phyloP scores from a whole-genome alignment of 345 rosid genomes.

The Populus euphratica region DNA sequence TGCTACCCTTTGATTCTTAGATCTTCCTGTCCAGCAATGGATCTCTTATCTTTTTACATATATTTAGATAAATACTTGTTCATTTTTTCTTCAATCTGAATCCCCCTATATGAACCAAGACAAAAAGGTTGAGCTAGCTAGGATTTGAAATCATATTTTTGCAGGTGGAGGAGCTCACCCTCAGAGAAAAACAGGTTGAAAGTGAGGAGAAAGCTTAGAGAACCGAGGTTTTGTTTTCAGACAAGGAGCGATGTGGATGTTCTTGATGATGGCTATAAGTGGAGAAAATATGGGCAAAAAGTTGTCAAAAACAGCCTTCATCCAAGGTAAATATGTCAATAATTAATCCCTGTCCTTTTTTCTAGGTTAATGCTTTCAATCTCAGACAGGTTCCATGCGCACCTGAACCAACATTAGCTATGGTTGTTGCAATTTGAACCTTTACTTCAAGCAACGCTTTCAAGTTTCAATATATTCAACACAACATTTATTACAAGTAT shows the following conservation, averaged over 20 bases:
- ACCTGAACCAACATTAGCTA: background rate
- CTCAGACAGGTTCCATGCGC: background rate
- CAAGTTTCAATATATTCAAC: background rate
- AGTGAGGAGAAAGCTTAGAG: slow-evolving; percentile 86
- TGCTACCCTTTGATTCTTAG: slow-evolving; percentile 24
- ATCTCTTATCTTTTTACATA: slow-evolving; percentile 12
- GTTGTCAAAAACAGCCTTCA: slow-evolving; percentile 97
- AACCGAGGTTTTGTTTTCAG: slow-evolving; percentile 98
- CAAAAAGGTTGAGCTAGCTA: background rate
- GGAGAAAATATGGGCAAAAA: slow-evolving; percentile 99
- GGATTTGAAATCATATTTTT: background rate
- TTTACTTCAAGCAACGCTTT: background rate
- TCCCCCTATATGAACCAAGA: background rate
- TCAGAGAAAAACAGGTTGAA: slow-evolving; percentile 70
- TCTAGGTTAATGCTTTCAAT: background rate
- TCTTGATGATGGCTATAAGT: slow-evolving; percentile 92
- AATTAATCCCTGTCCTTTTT: background rate
- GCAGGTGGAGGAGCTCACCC: slow-evolving; percentile 79
- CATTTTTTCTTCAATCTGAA: background rate
- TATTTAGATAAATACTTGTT: background rate
- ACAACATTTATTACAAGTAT: background rate
- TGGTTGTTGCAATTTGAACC: background rate
- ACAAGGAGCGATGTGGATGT: slow-evolving; percentile 95
- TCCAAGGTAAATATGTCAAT: slow-evolving; percentile 57
- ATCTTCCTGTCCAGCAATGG: slow-evolving; percentile 24